phyloP scores from a whole-genome alignment of 202 grass and related monocot genomes.

The Musa balbisiana region DNA sequence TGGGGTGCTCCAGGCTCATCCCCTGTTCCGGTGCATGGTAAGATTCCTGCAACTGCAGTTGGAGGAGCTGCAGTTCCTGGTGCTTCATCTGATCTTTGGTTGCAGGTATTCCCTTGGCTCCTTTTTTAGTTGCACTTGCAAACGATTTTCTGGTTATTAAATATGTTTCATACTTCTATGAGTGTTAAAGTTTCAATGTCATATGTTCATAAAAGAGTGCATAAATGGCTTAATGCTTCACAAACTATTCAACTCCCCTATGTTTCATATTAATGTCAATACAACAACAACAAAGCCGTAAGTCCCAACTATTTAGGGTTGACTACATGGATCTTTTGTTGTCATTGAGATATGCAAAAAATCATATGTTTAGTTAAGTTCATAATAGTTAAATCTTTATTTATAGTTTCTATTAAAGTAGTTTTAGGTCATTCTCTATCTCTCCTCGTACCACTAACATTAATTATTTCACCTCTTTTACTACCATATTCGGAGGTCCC shows the following conservation, averaged over 20 bases:
- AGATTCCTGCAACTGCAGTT: conserved; percentile 15
- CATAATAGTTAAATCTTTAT: too few species aligned
- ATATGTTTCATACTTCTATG: not conserved
- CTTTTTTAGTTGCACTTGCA: not conserved
- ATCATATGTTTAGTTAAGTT: too few species aligned
- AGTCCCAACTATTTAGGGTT: too few species aligned
- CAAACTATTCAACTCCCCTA: not conserved
- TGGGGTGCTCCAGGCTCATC: conserved; percentile 18
- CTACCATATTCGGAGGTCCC: too few species aligned
- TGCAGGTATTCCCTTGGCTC: conserved; percentile 3
- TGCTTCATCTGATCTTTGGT: conserved; percentile 18
- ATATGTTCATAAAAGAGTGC: not conserved
- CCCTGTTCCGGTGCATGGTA: conserved; percentile 15
- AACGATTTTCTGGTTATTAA: not conserved
- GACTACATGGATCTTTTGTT: too few species aligned
- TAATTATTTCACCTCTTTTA: too few species aligned
- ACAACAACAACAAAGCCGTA: too few species aligned
- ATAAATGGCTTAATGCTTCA: not conserved
- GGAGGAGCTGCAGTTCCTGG: conserved; percentile 20
- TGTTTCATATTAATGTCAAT: too few species aligned
- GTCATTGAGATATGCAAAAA: too few species aligned
- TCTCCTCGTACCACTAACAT: too few species aligned
- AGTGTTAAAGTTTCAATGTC: not conserved
- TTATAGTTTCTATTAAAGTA: too few species aligned
- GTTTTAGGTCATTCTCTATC: too few species aligned